A percentile compares a stretch with the other conserved stretches of the same genome.
These are phyloP conservation scores for Acephala macrosclerotiorum DNA, from an alignment of 2,329 filamentous ascomycete species.

Conservation along the genomic window DNA sequence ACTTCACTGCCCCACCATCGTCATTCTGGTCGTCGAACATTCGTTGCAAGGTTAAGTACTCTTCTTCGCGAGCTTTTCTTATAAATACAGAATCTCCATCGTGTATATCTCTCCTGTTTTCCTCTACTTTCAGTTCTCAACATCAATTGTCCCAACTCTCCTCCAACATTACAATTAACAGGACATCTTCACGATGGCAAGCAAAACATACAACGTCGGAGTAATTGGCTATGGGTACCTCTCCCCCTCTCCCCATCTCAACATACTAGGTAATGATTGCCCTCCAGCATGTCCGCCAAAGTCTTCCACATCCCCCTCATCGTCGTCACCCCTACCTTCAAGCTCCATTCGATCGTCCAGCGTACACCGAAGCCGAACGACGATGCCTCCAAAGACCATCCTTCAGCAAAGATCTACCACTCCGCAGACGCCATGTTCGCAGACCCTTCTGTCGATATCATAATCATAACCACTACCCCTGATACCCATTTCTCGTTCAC, in stretches of 20 bases:
- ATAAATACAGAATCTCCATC: background rate
- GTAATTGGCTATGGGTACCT: conserved; percentile 61
- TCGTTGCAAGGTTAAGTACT: background rate
- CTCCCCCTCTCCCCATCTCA: background rate
- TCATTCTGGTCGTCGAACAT: conserved; percentile 6
- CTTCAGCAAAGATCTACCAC: conserved; percentile 69
- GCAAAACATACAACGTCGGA: conserved; percentile 60
- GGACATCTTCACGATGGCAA: conserved; percentile 34
- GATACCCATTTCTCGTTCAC: conserved; percentile 73
- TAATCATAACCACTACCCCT: conserved; percentile 76
- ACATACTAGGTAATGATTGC: no score
- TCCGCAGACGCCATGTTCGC: conserved; percentile 67
- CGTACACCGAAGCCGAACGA: conserved; percentile 69
- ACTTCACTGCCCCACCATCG: conserved; percentile 17
- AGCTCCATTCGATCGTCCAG: conserved; percentile 79
- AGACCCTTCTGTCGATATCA: conserved; percentile 71
- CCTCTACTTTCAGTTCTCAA: background rate
- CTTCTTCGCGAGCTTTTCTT: background rate
- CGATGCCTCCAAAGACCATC: conserved; percentile 74
- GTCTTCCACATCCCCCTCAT: conserved; percentile 87
- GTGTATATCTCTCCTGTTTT: background rate
- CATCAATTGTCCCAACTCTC: background rate
- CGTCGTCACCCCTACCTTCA: conserved; percentile 66
- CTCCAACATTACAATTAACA: background rate
- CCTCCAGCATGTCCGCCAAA: conserved; percentile 72